Base-by-base conservation (phyloP, 2,329 filamentous ascomycete species). In the Tolypocladium tropicale region DNA sequence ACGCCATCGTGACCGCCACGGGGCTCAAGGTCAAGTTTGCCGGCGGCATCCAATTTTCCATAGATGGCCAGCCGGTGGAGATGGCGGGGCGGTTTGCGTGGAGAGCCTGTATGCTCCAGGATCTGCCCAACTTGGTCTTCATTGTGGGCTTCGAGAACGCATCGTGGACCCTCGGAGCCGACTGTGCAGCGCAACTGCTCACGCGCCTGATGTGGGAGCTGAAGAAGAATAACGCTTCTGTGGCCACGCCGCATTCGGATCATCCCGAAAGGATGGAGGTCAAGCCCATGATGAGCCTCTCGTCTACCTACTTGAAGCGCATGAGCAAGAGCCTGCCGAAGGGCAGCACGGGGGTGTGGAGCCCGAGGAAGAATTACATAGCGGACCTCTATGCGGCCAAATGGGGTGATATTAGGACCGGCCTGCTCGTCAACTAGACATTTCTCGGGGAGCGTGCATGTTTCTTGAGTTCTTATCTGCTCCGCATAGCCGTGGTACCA, bases 1-100 rank as follows among this genome's bases (percentile, higher is more conserved):
- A 88, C 61, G 75, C 82, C 56, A 84, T 88, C 60, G 72, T 88
- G 55, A 85, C 83, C 0, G 85, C 85, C 0, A 88, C 85, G 0
- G 85, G 85, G 0, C 73, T 86, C 2, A 77, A 77, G 54, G 67
- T 87, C 48, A 67, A 73, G 11, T 72, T 87, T 39, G 79, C 77
- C 1, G 83, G 83, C 28, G 73, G 74, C 23, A 76, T 81, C 34
- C 64, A 70, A 2, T 60, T 86, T 14, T 63, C 64, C 1, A 69
- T 86, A 7, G 81, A 88, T 59, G 78, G 76, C 6, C 59, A 70
- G 21, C 64, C 67, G 0, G 60, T 82, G 43, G 63, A 76, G 12
- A 61, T 77, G 28, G 60, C 70, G 0, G 68, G 74, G 2, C 77
- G 76, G 53, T 80, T 76, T 61, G 65, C 79, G 1, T 88, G 84